Conservation (phyloP, 2,329 filamentous ascomycete genomes). For the Fusarium nisikadoi region DNA sequence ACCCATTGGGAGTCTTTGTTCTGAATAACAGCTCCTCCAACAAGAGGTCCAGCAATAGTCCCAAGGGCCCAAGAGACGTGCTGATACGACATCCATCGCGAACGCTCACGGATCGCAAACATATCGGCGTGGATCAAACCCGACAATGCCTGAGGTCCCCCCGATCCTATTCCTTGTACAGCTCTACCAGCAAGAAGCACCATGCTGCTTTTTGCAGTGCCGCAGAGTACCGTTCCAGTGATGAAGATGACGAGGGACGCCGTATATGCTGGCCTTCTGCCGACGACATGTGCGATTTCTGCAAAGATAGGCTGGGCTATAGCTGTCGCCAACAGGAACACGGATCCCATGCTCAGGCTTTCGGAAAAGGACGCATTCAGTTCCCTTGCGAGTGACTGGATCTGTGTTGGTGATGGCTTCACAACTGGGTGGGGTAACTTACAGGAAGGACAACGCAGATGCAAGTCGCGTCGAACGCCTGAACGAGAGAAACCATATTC, state of each 20-base stretch:
- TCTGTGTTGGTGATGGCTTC: neutral
- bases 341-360: constrained; percentile 61
- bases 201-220: constrained; percentile 45
- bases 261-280: constrained; percentile 46
- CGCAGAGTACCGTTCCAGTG: constrained; percentile 54
- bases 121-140: constrained; percentile 52
- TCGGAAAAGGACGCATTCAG: constrained; percentile 42
- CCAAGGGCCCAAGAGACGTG: constrained; percentile 65
- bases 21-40: constrained; percentile 40
- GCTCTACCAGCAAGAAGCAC: constrained; percentile 49
- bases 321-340: constrained; percentile 73
- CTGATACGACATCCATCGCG: constrained; percentile 52
- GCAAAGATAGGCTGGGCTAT: constrained; percentile 65
- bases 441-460: constrained; percentile 46
- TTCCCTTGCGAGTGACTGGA: constrained; percentile 39
- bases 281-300: constrained; percentile 51
- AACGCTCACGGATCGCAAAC: constrained; percentile 55
- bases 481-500: constrained; percentile 34
- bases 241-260: constrained; percentile 47
- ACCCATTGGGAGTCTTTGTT: constrained; percentile 39
- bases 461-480: constrained; percentile 45
- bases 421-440: neutral
- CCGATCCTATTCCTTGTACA: constrained; percentile 52
- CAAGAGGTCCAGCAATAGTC: constrained; percentile 52
- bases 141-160: constrained; percentile 48